A percentile compares a stretch with the other conserved stretches of the same genome.
phyloP scores from a whole-genome alignment of 116 monocot species.

The Papilionanthe hybrid region DNA sequence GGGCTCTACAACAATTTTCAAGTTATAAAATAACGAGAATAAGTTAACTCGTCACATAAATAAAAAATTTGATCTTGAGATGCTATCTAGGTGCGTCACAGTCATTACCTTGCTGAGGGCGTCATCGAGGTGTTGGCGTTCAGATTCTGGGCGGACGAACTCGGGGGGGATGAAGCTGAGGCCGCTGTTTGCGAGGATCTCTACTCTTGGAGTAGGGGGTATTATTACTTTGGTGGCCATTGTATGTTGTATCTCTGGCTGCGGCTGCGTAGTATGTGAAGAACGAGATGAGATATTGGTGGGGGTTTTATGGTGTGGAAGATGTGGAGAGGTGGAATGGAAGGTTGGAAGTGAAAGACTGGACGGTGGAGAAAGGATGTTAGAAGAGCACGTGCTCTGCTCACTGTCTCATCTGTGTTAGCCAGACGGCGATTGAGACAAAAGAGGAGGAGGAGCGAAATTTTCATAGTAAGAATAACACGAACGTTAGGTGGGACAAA shows the following conservation, averaged over 20 bases:
- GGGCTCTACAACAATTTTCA: slow-evolving; percentile 6
- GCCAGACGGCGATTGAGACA: no score
- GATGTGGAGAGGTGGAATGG: not conserved
- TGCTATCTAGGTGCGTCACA: no score
- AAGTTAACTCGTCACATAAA: no score
- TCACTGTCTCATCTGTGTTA: not conserved
- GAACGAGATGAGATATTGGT: no score
- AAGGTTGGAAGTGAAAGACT: not conserved
- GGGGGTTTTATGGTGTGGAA: not conserved
- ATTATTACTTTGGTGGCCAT: not conserved
- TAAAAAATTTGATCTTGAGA: no score
- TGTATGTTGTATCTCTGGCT: no score
- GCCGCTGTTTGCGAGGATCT: slow-evolving; percentile 41
- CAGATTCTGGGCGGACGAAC: slow-evolving; percentile 61
- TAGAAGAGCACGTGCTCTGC: not conserved
- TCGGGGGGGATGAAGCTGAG: slow-evolving; percentile 51
- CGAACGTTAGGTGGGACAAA: no score
- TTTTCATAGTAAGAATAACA: no score
- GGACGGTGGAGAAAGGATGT: not conserved
- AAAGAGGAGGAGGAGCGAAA: no score
- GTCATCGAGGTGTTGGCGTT: slow-evolving; percentile 52
- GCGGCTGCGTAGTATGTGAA: no score
- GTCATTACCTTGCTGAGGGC: slow-evolving; percentile 38
- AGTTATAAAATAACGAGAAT: not conserved
- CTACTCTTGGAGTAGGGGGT: slow-evolving; percentile 33